phyloP scores from a whole-genome alignment of 257 asterid species.

The Solanum sejunctum region DNA sequence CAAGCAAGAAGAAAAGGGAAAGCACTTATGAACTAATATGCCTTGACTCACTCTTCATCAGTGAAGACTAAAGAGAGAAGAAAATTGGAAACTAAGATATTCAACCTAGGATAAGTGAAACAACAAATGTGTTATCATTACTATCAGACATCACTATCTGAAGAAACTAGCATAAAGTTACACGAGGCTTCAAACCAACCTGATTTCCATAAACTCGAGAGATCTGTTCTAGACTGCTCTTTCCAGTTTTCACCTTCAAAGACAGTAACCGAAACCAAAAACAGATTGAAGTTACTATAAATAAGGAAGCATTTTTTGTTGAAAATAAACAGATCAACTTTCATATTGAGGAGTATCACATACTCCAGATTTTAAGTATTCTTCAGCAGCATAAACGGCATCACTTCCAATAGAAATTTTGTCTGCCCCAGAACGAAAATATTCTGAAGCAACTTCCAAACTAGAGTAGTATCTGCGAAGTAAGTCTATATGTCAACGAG shows the following conservation, averaged over 20 bases:
- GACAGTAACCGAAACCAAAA: neutral
- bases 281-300: neutral
- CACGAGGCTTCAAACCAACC: conserved; percentile 14
- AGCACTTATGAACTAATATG: neutral
- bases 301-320: neutral
- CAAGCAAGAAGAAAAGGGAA: neutral
- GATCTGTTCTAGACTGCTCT: conserved; percentile 87
- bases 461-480: conserved; percentile 72
- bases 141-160: neutral
- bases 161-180: neutral
- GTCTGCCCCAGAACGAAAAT: conserved; percentile 97
- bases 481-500: neutral
- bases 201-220: conserved; percentile 94
- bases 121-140: neutral
- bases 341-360: neutral
- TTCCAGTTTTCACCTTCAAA: conserved; percentile 74
- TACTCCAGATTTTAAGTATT: conserved; percentile 73
- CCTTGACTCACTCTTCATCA: neutral
- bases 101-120: neutral
- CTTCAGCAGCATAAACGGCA: conserved; percentile 97
- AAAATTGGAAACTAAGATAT: neutral
- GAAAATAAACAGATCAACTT: neutral
- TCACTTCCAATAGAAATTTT: conserved; percentile 95
- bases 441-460: conserved; percentile 96
- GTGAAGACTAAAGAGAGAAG: neutral